These are phyloP conservation scores for Agastache rugosa DNA, from an alignment of 257 asterid genomes.

Conservation along the genomic window DNA sequence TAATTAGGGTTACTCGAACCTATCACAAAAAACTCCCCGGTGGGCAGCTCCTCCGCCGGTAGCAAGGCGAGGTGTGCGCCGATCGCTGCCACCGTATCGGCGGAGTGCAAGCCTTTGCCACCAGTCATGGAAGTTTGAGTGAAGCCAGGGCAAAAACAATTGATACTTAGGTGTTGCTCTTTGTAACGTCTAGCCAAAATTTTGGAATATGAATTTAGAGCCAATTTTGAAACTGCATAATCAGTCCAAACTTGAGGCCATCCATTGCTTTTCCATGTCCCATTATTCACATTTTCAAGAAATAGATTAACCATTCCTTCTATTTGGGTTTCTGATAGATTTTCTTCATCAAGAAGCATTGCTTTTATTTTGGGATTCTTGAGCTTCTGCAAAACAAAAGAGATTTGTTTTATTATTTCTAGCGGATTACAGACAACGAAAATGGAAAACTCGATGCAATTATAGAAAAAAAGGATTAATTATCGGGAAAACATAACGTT, in stretches of 20 bases:
- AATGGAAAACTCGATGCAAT: no score
- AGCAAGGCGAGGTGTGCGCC: conserved; percentile 51
- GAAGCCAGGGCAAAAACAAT: conserved; percentile 84
- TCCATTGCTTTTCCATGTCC: conserved; percentile 65
- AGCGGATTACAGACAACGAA: no score
- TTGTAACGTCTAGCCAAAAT: conserved; percentile 57
- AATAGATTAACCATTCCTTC: conserved; percentile 56
- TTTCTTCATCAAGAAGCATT: conserved; percentile 59
- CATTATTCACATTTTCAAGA: conserved; percentile 58
- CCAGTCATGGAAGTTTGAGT: conserved; percentile 83
- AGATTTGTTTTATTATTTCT: no score
- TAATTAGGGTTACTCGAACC: conserved; percentile 30
- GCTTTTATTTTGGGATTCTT: conserved; percentile 48
- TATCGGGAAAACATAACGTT: no score
- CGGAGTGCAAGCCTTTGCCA: conserved; percentile 62
- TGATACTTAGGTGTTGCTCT: conserved; percentile 50
- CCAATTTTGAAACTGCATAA: conserved; percentile 79
- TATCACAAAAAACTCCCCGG: conserved; percentile 57
- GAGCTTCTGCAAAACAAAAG: conserved; percentile 55
- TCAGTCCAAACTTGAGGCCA: conserved; percentile 90
- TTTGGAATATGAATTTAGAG: conserved; percentile 65
- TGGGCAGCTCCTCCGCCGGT: conserved; percentile 50
- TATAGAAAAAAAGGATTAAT: no score
- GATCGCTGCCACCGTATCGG: conserved; percentile 55
- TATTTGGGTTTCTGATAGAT: conserved; percentile 49